These are phyloP conservation scores for Metschnikowia sp. DNA, from an alignment of 805 yeast genomes.

Conservation along the genomic window DNA sequence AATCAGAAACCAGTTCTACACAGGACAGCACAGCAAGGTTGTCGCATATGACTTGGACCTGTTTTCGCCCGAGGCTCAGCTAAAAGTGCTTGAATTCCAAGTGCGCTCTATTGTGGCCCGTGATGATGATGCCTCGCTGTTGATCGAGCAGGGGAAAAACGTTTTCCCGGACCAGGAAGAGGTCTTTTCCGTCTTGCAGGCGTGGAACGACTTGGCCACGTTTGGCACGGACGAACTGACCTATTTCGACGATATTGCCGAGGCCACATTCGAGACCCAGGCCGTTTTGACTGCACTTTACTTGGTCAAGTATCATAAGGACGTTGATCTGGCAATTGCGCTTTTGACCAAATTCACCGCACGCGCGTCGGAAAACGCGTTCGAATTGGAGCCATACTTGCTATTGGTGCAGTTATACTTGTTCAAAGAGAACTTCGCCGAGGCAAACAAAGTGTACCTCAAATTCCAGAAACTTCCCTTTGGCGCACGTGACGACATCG, in stretches of 20 bases:
- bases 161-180: slow-evolving; percentile 31
- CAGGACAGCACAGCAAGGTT: slow-evolving; percentile 52
- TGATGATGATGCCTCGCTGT: slow-evolving; percentile 35
- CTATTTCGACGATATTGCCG: slow-evolving; percentile 38
- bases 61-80: slow-evolving; percentile 34
- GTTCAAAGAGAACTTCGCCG: slow-evolving; percentile 32
- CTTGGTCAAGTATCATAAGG: slow-evolving; percentile 33
- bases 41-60: slow-evolving; percentile 35
- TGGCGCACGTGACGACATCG: slow-evolving; percentile 57
- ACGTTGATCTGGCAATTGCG: slow-evolving; percentile 35
- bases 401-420: slow-evolving; percentile 39
- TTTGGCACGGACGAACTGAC: slow-evolving; percentile 43
- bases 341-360: slow-evolving; percentile 28
- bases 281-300: slow-evolving; percentile 40
- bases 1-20: slow-evolving; percentile 57
- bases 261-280: slow-evolving; percentile 36
- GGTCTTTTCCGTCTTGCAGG: slow-evolving; percentile 36
- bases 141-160: slow-evolving; percentile 35
- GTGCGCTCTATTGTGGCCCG: slow-evolving; percentile 38
- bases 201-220: slow-evolving; percentile 41
- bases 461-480: slow-evolving; percentile 33
- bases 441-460: slow-evolving; percentile 32
- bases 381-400: slow-evolving; percentile 41
- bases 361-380: slow-evolving; percentile 15
- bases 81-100: slow-evolving; percentile 40